phyloP scores from a whole-genome alignment of 2,329 filamentous ascomycete genomes.

The Trichoderma koningiopsis region DNA sequence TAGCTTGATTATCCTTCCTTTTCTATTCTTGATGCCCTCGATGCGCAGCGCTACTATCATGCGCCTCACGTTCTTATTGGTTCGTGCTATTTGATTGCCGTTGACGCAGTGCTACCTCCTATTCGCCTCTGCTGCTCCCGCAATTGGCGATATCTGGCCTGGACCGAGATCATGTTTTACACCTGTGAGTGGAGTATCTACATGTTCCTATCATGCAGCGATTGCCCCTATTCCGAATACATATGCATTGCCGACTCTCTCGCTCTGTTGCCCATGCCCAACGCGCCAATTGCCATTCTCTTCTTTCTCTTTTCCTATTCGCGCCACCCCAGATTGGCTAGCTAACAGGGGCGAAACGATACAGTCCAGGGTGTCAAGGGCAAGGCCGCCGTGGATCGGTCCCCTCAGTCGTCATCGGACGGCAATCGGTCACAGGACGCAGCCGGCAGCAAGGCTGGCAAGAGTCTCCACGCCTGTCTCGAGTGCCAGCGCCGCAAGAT shows the following conservation, averaged over 20 bases:
- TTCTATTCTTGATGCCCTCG: neutral
- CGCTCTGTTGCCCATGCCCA: neutral
- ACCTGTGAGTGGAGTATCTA: constrained; percentile 13
- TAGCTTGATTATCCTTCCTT: neutral
- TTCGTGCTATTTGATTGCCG: too few species aligned
- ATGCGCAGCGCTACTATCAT: neutral
- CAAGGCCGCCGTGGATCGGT: constrained; percentile 7
- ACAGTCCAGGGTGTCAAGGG: constrained; percentile 17
- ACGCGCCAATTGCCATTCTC: neutral
- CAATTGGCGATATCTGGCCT: neutral
- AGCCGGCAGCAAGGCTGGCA: constrained; percentile 51
- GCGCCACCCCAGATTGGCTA: neutral
- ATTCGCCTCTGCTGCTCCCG: neutral
- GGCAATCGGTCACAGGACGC: constrained; percentile 43
- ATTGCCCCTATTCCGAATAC: neutral
- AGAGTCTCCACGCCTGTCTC: constrained; percentile 67
- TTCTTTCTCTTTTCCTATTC: neutral
- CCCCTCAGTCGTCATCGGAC: constrained; percentile 23
- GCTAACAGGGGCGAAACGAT: neutral
- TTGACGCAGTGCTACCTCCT: neutral
- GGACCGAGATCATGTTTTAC: constrained; percentile 8
- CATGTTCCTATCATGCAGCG: neutral
- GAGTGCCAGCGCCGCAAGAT: constrained; percentile 82
- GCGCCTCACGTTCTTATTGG: neutral
- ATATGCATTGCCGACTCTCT: neutral